Conservation (phyloP, 1,139 yeast genomes). For the Scheffersomyces titani region DNA sequence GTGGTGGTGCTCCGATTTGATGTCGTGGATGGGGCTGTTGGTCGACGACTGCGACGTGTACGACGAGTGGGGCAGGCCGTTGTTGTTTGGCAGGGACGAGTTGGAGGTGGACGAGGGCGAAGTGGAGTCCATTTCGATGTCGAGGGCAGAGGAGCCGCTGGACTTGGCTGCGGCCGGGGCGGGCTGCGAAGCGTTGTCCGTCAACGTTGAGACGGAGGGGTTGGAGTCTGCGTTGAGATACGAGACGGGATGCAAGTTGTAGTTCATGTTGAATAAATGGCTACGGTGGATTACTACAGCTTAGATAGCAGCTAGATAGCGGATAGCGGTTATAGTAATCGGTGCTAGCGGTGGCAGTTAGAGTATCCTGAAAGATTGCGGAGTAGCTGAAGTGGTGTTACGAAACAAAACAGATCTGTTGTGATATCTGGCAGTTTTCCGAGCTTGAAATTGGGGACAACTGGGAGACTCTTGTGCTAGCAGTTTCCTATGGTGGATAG, state of each 20-base stretch:
- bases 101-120: slow-evolving; percentile 28
- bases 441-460: too few species aligned
- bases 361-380: too few species aligned
- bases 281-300: too few species aligned
- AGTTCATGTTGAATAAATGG: slow-evolving; percentile 28
- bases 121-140: slow-evolving; percentile 30
- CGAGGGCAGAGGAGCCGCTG: slow-evolving; percentile 19
- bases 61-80: slow-evolving; percentile 36
- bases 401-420: too few species aligned
- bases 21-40: slow-evolving; percentile 32
- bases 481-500: too few species aligned
- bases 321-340: too few species aligned
- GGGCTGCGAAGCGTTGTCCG: slow-evolving; percentile 1
- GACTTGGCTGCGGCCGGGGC: not conserved
- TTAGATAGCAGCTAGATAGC: too few species aligned
- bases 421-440: too few species aligned
- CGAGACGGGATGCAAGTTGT: slow-evolving; percentile 47
- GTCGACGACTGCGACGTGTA: slow-evolving; percentile 41
- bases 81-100: slow-evolving; percentile 23
- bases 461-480: too few species aligned
- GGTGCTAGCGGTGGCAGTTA: too few species aligned
- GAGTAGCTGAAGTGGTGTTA: too few species aligned
- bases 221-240: slow-evolving; percentile 41
- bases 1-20: slow-evolving; percentile 8
- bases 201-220: slow-evolving; percentile 7